These are phyloP conservation scores for Cynara cardunculus DNA, from an alignment of 129 eudicot species.

Conservation along the genomic window DNA sequence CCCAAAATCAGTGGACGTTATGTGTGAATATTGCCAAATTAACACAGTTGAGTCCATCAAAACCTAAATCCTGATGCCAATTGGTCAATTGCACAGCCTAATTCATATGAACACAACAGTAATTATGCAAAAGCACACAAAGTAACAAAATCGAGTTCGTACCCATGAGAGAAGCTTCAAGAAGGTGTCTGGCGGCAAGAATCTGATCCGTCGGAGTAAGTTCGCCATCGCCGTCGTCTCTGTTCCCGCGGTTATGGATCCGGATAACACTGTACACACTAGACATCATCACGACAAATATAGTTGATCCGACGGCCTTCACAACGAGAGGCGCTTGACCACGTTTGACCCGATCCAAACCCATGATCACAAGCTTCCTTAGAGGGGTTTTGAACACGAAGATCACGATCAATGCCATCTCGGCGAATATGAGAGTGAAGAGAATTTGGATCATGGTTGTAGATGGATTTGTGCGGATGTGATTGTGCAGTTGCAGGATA, in stretches of 20 bases:
- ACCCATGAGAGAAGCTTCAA: constrained; percentile 85
- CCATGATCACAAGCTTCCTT: constrained; percentile 61
- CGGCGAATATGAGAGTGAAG: constrained; percentile 42
- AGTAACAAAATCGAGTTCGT: not conserved
- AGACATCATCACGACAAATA: constrained; percentile 51
- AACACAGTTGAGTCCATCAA: constrained; percentile 1
- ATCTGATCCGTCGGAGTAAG: constrained; percentile 80
- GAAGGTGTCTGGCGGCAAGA: constrained; percentile 53
- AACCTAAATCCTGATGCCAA: constrained; percentile 1
- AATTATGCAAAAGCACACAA: not conserved
- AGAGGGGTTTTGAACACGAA: constrained; percentile 73
- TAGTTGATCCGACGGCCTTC: constrained; percentile 51
- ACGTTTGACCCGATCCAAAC: constrained; percentile 69
- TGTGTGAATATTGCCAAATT: not conserved
- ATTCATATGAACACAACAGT: not conserved
- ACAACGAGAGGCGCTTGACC: constrained; percentile 72
- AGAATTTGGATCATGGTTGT: constrained; percentile 52
- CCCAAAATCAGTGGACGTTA: not conserved
- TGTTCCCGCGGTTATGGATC: constrained; percentile 50
- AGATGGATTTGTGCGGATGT: not conserved
- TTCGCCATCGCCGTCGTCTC: constrained; percentile 49
- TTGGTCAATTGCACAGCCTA: not conserved
- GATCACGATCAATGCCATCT: constrained; percentile 54
- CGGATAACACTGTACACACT: constrained; percentile 36
- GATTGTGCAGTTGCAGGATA: constrained; percentile 3